phyloP scores from a whole-genome alignment of 345 rosid genomes.

The Barbarea vulgaris region DNA sequence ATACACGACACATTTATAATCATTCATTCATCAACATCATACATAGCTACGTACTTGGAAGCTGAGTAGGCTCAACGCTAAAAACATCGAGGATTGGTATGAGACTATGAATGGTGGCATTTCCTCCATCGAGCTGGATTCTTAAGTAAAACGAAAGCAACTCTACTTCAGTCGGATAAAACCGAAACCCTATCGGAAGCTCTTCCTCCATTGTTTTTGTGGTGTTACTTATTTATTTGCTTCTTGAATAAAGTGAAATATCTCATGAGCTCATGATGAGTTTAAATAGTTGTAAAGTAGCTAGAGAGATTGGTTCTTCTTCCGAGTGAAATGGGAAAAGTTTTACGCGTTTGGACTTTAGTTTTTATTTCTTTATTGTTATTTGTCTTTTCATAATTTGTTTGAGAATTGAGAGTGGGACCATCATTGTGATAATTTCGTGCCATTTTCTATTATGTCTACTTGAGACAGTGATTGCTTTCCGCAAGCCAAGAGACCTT shows the following conservation, averaged over 20 bases:
- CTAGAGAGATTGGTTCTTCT: conserved; percentile 4
- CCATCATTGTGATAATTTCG: conserved; percentile 21
- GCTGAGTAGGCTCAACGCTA: conserved; percentile 35
- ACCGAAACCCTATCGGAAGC: conserved; percentile 57
- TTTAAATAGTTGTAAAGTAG: conserved; percentile 20
- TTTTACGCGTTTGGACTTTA: conserved; percentile 33
- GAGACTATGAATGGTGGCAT: conserved; percentile 45
- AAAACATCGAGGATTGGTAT: conserved; percentile 50
- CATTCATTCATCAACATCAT: background rate
- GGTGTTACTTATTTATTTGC: background rate
- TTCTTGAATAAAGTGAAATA: conserved; percentile 2
- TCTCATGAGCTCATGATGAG: conserved; percentile 2
- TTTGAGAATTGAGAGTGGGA: conserved; percentile 1
- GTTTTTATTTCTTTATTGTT: background rate
- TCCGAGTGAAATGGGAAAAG: conserved; percentile 30
- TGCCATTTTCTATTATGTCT: conserved; percentile 5
- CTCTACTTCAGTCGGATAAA: conserved; percentile 68
- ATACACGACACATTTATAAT: background rate
- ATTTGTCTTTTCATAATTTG: conserved; percentile 30
- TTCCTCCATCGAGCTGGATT: conserved; percentile 41
- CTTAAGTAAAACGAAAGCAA: conserved; percentile 51
- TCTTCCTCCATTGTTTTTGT: conserved; percentile 43
- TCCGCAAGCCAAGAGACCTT: conserved; percentile 15
- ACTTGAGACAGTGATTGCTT: conserved; percentile 6
- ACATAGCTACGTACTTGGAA: conserved; percentile 33